Base-by-base conservation (phyloP, 495 filamentous ascomycete species). In the Penicillium pulvis region DNA sequence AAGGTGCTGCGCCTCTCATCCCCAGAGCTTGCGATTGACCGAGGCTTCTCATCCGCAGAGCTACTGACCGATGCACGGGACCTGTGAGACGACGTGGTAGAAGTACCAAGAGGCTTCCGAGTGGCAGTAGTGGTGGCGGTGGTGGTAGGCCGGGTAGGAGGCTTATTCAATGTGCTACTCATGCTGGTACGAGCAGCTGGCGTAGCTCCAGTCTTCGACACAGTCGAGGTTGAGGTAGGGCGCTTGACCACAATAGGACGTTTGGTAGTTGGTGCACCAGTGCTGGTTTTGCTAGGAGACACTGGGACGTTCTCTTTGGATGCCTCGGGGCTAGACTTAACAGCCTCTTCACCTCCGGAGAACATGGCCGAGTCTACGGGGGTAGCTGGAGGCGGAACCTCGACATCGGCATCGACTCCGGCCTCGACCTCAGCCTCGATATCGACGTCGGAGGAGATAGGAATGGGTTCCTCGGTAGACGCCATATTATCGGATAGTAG, bases 41-140 rank as follows among this genome's bases (percentile, higher is more conserved):
- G 69, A 31, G 74, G 60, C 57, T 77, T 81, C 56, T 81, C 78
- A 58, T 81, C 78, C 6, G 76, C 76, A n/a, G 76, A 79, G 62
- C 78, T 79, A 58, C 75, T 77, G 47, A 79, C 62, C 6, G 78
- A 81, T 6, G 72, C 70, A 6, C 75, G 75, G 33, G 78, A 77
- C 14, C 76, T 72, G 42, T 81, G 78, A 26, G 74, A 73, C 33
- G 76, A 68, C 20, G 73, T 69, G 10, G 75, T 77, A 4, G 77
- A 72, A 16, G 66, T 71, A 59, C 71, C 70, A 58, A 75, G 59
- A 1, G 74, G 71, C 55, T 74, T 76, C 28, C 78, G 74, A n/a
- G 62, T 59, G 12, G 71, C 68, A 4, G 75, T 72, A 4, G 73
- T 47, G 4, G 75, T 47, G 3, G 74, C 64, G 2, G 76, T 76